Percentiles rank a stretch among this genome's conserved stretches.
Conservation (phyloP, 1,139 yeast genomes). For the Kodamaea plutei region DNA sequence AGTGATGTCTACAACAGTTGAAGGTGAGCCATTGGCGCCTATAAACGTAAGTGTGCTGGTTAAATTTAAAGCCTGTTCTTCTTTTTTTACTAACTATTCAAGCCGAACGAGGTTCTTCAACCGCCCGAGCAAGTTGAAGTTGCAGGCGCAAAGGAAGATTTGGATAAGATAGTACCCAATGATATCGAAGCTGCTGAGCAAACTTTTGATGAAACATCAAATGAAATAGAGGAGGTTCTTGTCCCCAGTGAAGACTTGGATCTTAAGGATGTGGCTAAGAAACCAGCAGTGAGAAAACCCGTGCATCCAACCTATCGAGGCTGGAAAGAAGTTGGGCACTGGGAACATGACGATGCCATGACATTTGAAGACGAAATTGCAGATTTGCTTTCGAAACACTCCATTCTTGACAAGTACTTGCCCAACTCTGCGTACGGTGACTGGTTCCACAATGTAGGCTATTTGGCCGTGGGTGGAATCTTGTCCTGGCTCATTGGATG, state of each 20-base stretch:
- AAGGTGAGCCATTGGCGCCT: constrained; percentile 7
- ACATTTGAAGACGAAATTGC: constrained; percentile 66
- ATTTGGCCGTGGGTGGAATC: constrained; percentile 59
- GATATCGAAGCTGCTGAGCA: constrained; percentile 1
- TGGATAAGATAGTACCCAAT: constrained; percentile 6
- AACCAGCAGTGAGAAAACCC: constrained; percentile 49
- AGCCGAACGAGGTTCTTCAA: constrained; percentile 15
- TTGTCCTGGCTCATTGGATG: constrained; percentile 79
- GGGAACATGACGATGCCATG: constrained; percentile 65
- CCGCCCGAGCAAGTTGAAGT: constrained; percentile 15
- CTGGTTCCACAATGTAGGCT: constrained; percentile 88
- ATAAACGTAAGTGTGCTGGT: constrained; percentile 7
- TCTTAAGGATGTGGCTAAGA: constrained; percentile 27
- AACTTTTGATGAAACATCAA: not conserved
- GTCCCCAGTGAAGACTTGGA: constrained; percentile 23
- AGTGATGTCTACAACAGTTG: constrained; percentile 5
- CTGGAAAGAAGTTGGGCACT: constrained; percentile 92
- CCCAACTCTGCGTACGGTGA: constrained; percentile 81
- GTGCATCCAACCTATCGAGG: constrained; percentile 73
- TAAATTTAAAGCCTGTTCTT: no score
- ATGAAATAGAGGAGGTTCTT: constrained; percentile 2
- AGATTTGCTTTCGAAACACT: constrained; percentile 62
- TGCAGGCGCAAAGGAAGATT: constrained; percentile 7
- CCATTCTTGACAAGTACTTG: constrained; percentile 65
- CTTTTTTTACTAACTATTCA: constrained; percentile 12